Base-by-base conservation (phyloP, 1,284 basidiomycete species). In the Pseudozyma hubeiensis region DNA sequence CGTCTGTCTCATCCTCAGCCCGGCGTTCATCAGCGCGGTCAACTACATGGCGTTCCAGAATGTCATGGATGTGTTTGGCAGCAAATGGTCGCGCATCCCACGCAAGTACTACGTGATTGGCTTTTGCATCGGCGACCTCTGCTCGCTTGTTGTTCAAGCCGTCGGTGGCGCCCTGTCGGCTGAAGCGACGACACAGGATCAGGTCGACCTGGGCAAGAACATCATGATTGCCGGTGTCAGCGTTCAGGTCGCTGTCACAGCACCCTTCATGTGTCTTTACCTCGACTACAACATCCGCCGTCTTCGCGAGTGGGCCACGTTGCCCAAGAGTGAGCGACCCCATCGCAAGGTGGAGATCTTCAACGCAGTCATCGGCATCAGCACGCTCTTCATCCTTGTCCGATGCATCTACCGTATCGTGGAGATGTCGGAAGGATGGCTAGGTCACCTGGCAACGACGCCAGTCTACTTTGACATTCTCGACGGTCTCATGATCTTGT, bases 321-420 rank as follows among this genome's bases (percentile, higher is more conserved):
- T 65, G 7, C 40, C 64, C 8, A 59, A 39, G 30, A 29, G 40
- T 34, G 49, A 64, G 17, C 44, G 61, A 11, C 70, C 70, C 0
- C 11, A 57, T 30, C 61, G 40, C 33, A 61, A 40, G 50, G 44
- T 74, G 7, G 71, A 74, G 44, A 48, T 60, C 35, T 64, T 75
- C 40, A 66, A 33, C 11, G 56, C n/a, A 3, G 41, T 45, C 11
- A 68, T 77, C 30, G 62, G 64, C 24, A 24, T 74, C 53, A 69
- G 65, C 40, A 66, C 74, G 5, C 34, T 70, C 8, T 69, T 74
- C 17, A 62, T 77, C 30, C 47, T 77, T 19, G 41, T 70, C 11
- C 55, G 74, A 45, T 77, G 74, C 61, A 63, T 74, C 52, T 77
- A 68, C 44, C 60, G 74, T 60, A 74, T 74, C 31, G 70, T 69